Evolutionary conservation across 2,329 filamentous ascomycete genomes (phyloP), one percentile per base, ranked within the genome.

Genomic region (Dothiorella sarmentorum): DNA sequence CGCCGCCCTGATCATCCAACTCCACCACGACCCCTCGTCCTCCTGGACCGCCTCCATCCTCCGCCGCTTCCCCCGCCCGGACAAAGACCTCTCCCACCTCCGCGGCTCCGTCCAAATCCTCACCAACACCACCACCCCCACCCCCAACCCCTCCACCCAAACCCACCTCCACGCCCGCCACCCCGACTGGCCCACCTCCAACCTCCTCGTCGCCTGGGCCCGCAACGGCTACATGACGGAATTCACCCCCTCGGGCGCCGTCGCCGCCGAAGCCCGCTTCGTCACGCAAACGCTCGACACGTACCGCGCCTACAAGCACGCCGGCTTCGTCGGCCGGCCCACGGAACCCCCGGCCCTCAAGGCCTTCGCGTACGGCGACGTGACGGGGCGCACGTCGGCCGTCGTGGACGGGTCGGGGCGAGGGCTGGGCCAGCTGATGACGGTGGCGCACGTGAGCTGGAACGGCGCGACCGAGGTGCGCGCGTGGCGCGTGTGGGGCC

Each of bases 71-170:
- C 70, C 76, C 0, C 76, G 80, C 22, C 78, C 76, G 40, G 82
- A 81, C 0, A 78, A 81, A 60, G 78, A 78, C 0, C 78, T 75
- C 59, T 78, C 80, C 22, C 82, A 85, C 61, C 64, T 82, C 6
- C 74, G 80, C 31, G 80, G 82, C 59, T 77, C 77, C 6, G 69
- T 85, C 29, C 77, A 85, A 27, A 22, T 49, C 3, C 47, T 55
- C 1, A n/a, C 53, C 18, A 1, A 9, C n/a, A 1, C 17, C 11
- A 1, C 22, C 18, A 10, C 2, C 22, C 3, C 7, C 22, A 15
- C 17, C 15, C 3, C 35, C 13, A 35, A 42, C 33, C 45, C 56
- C 7, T 51, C 45, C 13, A 52, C 26, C 27, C 26, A 49, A 5
- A 47, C 33, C 17, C n/a, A 40, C n/a, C n/a, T 53, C 20, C 24